phyloP scores from a whole-genome alignment of 169 alveolate genomes.

The Plasmodium falciparum region DNA sequence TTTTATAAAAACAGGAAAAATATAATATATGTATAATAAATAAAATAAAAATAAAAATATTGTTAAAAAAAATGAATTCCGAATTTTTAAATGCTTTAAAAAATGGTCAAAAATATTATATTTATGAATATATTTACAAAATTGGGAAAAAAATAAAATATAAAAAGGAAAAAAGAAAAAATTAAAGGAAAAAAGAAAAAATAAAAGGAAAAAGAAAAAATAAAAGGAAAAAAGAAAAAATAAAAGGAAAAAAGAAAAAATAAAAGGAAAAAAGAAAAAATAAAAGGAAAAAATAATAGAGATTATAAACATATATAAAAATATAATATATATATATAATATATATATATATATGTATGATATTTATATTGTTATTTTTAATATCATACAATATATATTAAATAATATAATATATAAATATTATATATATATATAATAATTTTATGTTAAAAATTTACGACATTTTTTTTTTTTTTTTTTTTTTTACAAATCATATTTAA shows the following conservation, averaged over 20 bases:
- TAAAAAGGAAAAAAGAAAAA: conserved; percentile 2
- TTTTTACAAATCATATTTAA: too few relatives aligned
- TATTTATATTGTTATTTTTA: too few relatives aligned
- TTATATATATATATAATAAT: too few relatives aligned
- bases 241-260: neutral
- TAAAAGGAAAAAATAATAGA: neutral
- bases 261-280: neutral
- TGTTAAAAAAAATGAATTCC: neutral
- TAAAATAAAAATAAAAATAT: neutral
- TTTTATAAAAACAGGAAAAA: conserved; percentile 9
- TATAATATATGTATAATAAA: neutral
- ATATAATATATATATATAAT: too few relatives aligned
- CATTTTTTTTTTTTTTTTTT: too few relatives aligned
- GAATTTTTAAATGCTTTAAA: neutral
- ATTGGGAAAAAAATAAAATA: neutral
- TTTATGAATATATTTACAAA: conserved; percentile 21
- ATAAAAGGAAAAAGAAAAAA: neutral
- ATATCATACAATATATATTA: too few relatives aligned
- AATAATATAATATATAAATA: too few relatives aligned
- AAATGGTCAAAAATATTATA: conserved; percentile 3
- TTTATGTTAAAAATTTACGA: too few relatives aligned
- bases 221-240: neutral
- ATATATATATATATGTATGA: too few relatives aligned
- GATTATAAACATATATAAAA: neutral
- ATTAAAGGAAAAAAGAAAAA: neutral